These are phyloP conservation scores for Pyrenula aspistea DNA, from an alignment of 495 filamentous ascomycete species.

Conservation along the genomic window DNA sequence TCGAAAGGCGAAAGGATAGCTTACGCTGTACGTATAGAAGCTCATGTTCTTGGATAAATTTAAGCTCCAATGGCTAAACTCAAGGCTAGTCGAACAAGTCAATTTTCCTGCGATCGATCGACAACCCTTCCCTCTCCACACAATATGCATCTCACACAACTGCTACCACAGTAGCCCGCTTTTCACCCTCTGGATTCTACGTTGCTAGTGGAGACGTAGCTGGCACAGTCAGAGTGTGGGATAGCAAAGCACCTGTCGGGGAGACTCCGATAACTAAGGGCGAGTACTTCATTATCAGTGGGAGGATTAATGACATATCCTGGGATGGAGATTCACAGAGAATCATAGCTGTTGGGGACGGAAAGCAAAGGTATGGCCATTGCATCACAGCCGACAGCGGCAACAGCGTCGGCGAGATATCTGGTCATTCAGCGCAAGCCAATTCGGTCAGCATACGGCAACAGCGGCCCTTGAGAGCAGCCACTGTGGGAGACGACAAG, in stretches of 20 bases:
- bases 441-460: slow-evolving; percentile 85
- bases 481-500: slow-evolving; percentile 81
- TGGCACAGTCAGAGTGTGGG: slow-evolving; percentile 83
- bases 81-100: slow-evolving; percentile 75
- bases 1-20: slow-evolving; percentile 85
- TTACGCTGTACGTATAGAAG: slow-evolving; percentile 67
- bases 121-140: slow-evolving; percentile 66
- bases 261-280: slow-evolving; percentile 47
- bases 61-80: too few relatives aligned
- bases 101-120: slow-evolving; percentile 85
- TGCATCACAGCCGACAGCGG: slow-evolving; percentile 93
- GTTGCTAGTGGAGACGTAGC: slow-evolving; percentile 85
- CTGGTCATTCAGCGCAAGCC: slow-evolving; percentile 78
- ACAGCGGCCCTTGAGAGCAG: slow-evolving; percentile 78
- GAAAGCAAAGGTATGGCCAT: slow-evolving; percentile 85
- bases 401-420: slow-evolving; percentile 88
- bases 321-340: slow-evolving; percentile 97
- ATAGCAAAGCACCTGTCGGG: slow-evolving; percentile 33
- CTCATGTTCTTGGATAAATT: too few relatives aligned
- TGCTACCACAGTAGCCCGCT: slow-evolving; percentile 81
- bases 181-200: slow-evolving; percentile 90
- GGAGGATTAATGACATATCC: slow-evolving; percentile 87
- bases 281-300: slow-evolving; percentile 89
- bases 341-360: slow-evolving; percentile 90
- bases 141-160: slow-evolving; percentile 88